Evolutionary conservation across 202 grass and related monocot genomes (phyloP).

Genomic region (Bolboschoenoplectus hybrid): DNA sequence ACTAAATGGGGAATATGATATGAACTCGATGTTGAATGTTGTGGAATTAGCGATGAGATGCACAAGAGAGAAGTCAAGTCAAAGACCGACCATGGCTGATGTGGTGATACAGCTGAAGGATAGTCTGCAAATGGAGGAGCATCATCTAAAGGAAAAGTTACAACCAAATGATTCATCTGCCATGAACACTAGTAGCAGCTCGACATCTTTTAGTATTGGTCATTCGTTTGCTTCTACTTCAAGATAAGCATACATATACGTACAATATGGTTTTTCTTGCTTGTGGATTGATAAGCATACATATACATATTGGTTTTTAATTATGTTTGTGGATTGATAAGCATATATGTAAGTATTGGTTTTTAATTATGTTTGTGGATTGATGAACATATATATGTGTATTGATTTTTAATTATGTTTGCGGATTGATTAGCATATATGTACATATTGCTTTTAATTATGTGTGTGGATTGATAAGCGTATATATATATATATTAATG

Average conservation of each 20-base stretch:
- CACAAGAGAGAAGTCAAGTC: background rate
- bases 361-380: too few species aligned
- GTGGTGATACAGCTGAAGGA: slow-evolving; percentile 25
- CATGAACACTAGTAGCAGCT: background rate
- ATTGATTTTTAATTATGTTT: too few species aligned
- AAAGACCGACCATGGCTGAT: slow-evolving; percentile 37
- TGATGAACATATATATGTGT: too few species aligned
- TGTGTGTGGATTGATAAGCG: too few species aligned
- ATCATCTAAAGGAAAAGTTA: background rate
- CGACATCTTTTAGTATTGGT: background rate
- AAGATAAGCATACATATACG: background rate
- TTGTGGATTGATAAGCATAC: background rate
- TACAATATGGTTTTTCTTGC: background rate
- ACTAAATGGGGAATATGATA: slow-evolving; percentile 4
- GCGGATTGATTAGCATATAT: too few species aligned
- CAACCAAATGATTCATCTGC: background rate
- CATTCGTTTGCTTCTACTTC: background rate
- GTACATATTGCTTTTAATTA: too few species aligned
- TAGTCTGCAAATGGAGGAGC: slow-evolving; percentile 7
- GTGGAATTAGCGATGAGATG: slow-evolving; percentile 34
- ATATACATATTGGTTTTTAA: background rate
- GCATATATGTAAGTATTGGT: too few species aligned
- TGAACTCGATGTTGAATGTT: slow-evolving; percentile 30
- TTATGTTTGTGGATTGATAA: too few species aligned
- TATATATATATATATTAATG: too few species aligned